Base-by-base conservation (phyloP, 768 basidiomycete species). In the Lactarius sp. region DNA sequence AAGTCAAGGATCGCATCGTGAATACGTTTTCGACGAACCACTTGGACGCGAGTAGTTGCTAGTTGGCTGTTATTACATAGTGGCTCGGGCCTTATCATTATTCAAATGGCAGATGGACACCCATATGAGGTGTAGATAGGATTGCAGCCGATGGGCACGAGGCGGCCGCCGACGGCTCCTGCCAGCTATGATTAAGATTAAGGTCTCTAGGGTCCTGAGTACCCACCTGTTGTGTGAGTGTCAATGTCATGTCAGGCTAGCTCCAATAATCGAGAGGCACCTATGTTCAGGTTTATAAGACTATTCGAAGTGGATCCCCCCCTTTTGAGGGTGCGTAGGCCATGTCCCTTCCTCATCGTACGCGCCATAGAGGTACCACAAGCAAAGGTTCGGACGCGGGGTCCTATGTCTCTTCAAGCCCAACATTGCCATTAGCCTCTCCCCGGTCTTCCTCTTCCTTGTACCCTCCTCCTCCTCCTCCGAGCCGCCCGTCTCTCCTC, bases 371-470 rank as follows among this genome's bases (percentile, higher is more conserved):
- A 63, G 60, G 65, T 44, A 44, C 59, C 42, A 56, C 61, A 16
- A 41, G 47, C 61, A 54, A 36, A 1, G 33, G 52, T 52, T 69
- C 70, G 47, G 71, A 73, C 53, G 68, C 61, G 18, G 66, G 71
- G 52, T 52, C 64, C 2, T 65, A 65, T 54, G 1, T 16, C n/a
- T 22, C 58, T 49, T 65, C 59, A 56, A 58, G 18, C 58, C 41
- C 56, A 16, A 44, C 34, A 36, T n/a, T 66, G 47, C 59, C 65
- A 1, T 54, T 63, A 6, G 46, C 63, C 54, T 66, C 69, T 44
- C 46, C 61, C 31, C 63, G 62, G 33, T 42, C 62, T 10, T 58
- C 66, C 27, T 66, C 65, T 52, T 66, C 57, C 34, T 36, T 66
- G 34, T 59, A 61, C 58, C 68, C 70, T 22, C 67, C 71, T 44